These are phyloP conservation scores for Calycina herbarum DNA, from an alignment of 2,329 filamentous ascomycete genomes.

Conservation along the genomic window DNA sequence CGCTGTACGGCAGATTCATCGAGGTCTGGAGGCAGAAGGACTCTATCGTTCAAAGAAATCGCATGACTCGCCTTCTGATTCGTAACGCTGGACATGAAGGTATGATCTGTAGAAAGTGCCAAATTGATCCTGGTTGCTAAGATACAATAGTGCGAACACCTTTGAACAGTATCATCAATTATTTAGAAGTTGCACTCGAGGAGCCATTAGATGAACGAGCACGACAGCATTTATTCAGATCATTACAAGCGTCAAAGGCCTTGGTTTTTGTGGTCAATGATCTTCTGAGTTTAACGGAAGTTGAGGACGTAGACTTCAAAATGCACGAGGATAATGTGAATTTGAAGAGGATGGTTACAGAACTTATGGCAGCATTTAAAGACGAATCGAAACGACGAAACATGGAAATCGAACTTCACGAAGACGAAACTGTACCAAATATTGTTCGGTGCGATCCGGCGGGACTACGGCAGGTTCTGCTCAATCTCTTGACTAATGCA, in stretches of 20 bases:
- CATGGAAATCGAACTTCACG: constrained; percentile 20
- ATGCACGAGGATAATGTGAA: constrained; percentile 25
- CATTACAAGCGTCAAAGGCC: constrained; percentile 86
- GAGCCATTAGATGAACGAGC: constrained; percentile 75
- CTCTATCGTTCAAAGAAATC: constrained; percentile 25
- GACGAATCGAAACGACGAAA: constrained; percentile 14
- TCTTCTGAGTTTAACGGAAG: constrained; percentile 80
- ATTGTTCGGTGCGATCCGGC: constrained; percentile 25
- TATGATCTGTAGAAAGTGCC: not conserved
- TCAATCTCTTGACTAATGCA: constrained; percentile 28
- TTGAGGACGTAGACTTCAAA: constrained; percentile 56
- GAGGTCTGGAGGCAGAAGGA: constrained; percentile 30
- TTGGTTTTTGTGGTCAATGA: constrained; percentile 92
- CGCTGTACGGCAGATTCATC: constrained; percentile 28
- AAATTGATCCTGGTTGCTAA: not conserved
- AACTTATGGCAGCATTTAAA: constrained; percentile 21
- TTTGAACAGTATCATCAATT: constrained; percentile 89
- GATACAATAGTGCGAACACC: constrained; percentile 60
- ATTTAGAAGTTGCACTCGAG: constrained; percentile 84
- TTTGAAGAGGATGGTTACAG: constrained; percentile 19
- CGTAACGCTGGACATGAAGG: constrained; percentile 79
- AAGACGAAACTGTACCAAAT: constrained; percentile 19
- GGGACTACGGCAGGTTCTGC: constrained; percentile 26
- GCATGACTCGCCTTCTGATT: constrained; percentile 25
- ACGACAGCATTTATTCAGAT: constrained; percentile 77